phyloP scores from a whole-genome alignment of 73 alveolate genomes.

The Tetrahymena borealis region DNA sequence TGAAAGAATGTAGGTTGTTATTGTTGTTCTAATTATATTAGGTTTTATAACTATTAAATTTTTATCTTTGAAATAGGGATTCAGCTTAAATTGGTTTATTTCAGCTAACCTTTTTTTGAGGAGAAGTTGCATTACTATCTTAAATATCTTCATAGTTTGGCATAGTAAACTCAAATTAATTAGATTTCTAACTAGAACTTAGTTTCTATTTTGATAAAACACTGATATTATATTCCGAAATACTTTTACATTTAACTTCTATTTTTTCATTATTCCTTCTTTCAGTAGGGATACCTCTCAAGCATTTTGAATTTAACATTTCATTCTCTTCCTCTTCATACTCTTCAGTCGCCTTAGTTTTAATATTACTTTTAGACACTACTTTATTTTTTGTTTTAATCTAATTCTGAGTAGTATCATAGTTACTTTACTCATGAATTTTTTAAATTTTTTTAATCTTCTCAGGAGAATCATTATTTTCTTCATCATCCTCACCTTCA shows the following conservation, averaged over 20 bases:
- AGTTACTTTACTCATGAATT: neutral
- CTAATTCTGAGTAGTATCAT: neutral
- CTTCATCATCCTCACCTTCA: neutral
- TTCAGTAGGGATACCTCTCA: neutral
- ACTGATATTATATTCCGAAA: neutral
- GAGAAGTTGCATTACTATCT: neutral
- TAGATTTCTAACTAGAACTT: neutral
- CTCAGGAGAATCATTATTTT: neutral
- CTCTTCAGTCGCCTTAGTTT: neutral
- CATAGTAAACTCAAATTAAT: neutral
- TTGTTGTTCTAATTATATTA: neutral
- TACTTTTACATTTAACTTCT: neutral
- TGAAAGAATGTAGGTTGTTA: too few relatives aligned
- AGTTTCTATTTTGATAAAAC: neutral
- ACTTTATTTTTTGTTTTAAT: neutral
- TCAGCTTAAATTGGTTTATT: neutral
- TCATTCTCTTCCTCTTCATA: neutral
- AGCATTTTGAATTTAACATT: neutral
- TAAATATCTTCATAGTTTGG: neutral
- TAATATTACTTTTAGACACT: neutral
- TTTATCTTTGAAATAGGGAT: neutral
- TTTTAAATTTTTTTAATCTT: neutral
- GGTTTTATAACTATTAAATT: too few relatives aligned
- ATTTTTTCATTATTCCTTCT: neutral
- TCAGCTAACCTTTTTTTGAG: neutral